phyloP scores from a whole-genome alignment of 2,329 filamentous ascomycete genomes.

The Dothistroma pini region DNA sequence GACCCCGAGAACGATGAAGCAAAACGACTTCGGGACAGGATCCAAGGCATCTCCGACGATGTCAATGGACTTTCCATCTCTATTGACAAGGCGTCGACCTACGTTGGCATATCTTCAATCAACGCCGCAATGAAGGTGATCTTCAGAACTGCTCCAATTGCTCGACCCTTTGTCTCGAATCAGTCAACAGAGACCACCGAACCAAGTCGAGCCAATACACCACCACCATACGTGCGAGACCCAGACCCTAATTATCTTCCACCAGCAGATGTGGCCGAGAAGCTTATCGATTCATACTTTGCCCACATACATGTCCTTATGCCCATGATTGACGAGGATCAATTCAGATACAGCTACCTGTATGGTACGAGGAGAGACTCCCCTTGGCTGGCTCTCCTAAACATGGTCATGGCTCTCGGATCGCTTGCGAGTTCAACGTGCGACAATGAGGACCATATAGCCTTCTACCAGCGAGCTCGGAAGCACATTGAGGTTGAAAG shows the following conservation, averaged over 20 bases:
- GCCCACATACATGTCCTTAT: constrained; percentile 32
- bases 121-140: constrained; percentile 35
- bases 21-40: constrained; percentile 38
- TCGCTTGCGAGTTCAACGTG: constrained; percentile 29
- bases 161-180: constrained; percentile 27
- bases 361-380: constrained; percentile 30
- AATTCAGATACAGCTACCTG: constrained; percentile 32
- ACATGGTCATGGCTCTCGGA: constrained; percentile 33
- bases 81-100: constrained; percentile 31
- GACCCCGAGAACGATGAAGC: constrained; percentile 66
- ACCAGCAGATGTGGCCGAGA: constrained; percentile 28
- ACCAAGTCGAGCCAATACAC: constrained; percentile 28
- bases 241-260: constrained; percentile 26
- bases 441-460: constrained; percentile 29
- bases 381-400: constrained; percentile 33
- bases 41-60: constrained; percentile 41
- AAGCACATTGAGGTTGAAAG: constrained; percentile 30
- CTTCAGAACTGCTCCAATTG: constrained; percentile 31
- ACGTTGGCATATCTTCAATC: constrained; percentile 34
- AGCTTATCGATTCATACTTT: constrained; percentile 34
- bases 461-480: constrained; percentile 31
- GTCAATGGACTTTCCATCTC: constrained; percentile 33
- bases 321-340: constrained; percentile 35
- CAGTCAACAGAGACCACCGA: constrained; percentile 27
- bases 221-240: constrained; percentile 21